These are phyloP conservation scores for Plasmodium inui DNA, from an alignment of 169 alveolate species.

Conservation along the genomic window DNA sequence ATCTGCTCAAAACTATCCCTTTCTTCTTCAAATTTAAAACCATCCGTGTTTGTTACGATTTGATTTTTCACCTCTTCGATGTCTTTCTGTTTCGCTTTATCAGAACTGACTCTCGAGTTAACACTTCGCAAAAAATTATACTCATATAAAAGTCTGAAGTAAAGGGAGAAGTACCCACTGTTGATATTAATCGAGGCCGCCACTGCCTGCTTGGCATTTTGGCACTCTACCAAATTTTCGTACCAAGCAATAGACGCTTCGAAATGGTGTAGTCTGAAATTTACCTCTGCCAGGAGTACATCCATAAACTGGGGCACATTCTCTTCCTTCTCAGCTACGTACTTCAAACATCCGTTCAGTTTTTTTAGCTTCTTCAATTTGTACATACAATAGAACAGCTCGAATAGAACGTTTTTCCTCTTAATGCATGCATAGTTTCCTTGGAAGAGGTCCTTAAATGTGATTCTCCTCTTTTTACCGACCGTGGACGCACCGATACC, in stretches of 20 bases:
- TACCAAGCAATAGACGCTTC: conserved; percentile 19
- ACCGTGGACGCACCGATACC: background rate
- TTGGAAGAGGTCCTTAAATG: conserved; percentile 43
- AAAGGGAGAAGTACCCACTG: conserved; percentile 35
- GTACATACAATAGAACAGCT: conserved; percentile 63
- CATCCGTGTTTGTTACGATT: conserved; percentile 12
- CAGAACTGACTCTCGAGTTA: conserved; percentile 2
- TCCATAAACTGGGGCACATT: conserved; percentile 16
- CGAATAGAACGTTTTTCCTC: conserved; percentile 47
- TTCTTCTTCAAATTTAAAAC: conserved; percentile 42
- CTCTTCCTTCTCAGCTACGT: conserved; percentile 23
- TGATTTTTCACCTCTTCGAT: conserved; percentile 36
- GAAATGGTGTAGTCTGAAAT: conserved; percentile 24
- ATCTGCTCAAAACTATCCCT: conserved; percentile 26
- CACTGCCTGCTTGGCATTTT: conserved; percentile 23
- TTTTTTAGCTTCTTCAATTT: conserved; percentile 45
- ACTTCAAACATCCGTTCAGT: conserved; percentile 58
- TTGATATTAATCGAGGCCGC: conserved; percentile 43
- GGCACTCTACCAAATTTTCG: conserved; percentile 20
- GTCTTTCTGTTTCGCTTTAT: background rate
- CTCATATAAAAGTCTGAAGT: conserved; percentile 30
- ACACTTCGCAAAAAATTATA: conserved; percentile 34
- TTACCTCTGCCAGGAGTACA: conserved; percentile 32
- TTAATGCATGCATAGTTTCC: conserved; percentile 28
- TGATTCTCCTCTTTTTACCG: background rate